Evolutionary conservation across 768 basidiomycete species (phyloP).

Genomic region (Suillus ampliporus): DNA sequence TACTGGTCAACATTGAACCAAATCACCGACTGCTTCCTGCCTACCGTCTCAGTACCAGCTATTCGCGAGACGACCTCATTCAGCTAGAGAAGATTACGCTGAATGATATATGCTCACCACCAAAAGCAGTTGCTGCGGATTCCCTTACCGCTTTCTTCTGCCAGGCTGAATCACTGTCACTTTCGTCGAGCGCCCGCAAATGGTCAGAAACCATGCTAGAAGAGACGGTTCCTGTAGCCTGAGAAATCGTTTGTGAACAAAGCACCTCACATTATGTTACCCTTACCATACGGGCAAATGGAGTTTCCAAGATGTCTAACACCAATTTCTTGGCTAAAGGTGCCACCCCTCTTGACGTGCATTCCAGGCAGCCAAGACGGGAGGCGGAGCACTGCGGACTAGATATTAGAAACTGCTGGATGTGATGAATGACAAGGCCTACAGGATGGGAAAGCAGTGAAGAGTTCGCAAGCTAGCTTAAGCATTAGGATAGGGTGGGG

Average conservation of each 20-base stretch:
- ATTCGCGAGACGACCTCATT: neutral
- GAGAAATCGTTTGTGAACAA: neutral
- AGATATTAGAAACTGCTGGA: neutral
- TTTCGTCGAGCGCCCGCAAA: neutral
- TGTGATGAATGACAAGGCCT: neutral
- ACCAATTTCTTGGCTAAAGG: neutral
- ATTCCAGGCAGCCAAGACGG: constrained; percentile 20
- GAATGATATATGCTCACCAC: constrained; percentile 2
- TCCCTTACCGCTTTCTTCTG: constrained; percentile 6
- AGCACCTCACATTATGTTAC: neutral
- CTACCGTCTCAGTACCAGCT: constrained; percentile 11
- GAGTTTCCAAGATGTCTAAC: constrained; percentile 5
- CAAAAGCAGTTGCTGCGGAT: constrained; percentile 9
- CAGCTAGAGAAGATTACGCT: neutral
- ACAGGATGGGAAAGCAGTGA: constrained; percentile 14
- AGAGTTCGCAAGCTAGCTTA: constrained; percentile 34
- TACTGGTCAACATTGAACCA: neutral
- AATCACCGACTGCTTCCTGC: neutral
- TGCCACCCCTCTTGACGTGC: constrained; percentile 8
- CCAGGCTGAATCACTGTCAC: neutral
- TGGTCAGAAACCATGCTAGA: constrained; percentile 7
- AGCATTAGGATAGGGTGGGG: constrained; percentile 68
- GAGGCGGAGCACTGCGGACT: constrained; percentile 9
- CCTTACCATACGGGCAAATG: constrained; percentile 14
- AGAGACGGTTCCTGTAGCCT: neutral